A percentile compares a stretch with the other conserved stretches of the same genome.
Conservation (phyloP, 2,329 filamentous ascomycete species). For the Didymella pinodella region DNA sequence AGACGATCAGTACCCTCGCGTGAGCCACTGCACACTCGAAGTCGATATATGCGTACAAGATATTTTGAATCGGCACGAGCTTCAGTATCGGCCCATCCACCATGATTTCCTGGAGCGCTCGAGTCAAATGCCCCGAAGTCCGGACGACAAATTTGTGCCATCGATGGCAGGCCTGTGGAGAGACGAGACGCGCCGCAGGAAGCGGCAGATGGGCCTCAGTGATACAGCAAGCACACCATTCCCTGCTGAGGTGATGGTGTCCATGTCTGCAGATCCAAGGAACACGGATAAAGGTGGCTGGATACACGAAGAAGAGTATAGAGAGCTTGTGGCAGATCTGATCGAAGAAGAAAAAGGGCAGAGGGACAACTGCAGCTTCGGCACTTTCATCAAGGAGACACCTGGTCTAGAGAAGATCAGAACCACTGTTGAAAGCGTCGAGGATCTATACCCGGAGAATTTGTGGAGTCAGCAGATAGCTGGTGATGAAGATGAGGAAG, state of each 20-base stretch:
- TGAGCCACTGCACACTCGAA: constrained; percentile 88
- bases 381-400: constrained; percentile 67
- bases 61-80: constrained; percentile 80
- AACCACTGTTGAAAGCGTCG: constrained; percentile 82
- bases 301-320: constrained; percentile 90
- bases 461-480: constrained; percentile 48
- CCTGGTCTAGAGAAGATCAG: constrained; percentile 69
- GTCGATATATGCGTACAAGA: constrained; percentile 89
- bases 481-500: constrained; percentile 1
- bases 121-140: constrained; percentile 61
- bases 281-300: constrained; percentile 78
- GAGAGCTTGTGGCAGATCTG: constrained; percentile 69
- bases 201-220: constrained; percentile 70
- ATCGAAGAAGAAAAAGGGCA: constrained; percentile 69
- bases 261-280: constrained; percentile 85
- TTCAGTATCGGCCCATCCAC: constrained; percentile 80
- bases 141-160: constrained; percentile 82
- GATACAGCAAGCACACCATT: constrained; percentile 77
- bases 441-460: constrained; percentile 81
- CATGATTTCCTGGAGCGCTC: constrained; percentile 83
- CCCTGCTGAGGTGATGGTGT: constrained; percentile 78
- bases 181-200: constrained; percentile 83
- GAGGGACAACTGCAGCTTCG: constrained; percentile 63
- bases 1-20: constrained; percentile 71
- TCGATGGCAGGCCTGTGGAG: constrained; percentile 95